These are phyloP conservation scores for Solanum phureja DNA, from an alignment of 257 asterid species.

Conservation along the genomic window DNA sequence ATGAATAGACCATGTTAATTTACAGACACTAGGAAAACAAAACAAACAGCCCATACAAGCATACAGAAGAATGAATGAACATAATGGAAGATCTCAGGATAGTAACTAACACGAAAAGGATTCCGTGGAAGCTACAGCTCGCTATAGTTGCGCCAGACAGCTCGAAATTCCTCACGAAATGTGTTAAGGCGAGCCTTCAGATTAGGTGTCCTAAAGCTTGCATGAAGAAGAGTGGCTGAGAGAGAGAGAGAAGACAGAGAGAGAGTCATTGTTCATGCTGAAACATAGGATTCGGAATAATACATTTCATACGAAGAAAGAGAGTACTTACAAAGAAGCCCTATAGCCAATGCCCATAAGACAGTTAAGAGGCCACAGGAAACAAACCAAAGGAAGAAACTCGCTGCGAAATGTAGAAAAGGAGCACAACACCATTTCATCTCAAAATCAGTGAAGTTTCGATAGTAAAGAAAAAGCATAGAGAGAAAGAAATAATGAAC, in stretches of 20 bases:
- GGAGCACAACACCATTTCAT: not conserved
- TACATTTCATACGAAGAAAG: not conserved
- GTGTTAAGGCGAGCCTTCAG: slow-evolving; percentile 94
- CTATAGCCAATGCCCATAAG: slow-evolving; percentile 53
- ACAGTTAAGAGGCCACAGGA: slow-evolving; percentile 69
- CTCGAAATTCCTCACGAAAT: slow-evolving; percentile 93
- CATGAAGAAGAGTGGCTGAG: slow-evolving; percentile 71
- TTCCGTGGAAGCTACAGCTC: slow-evolving; percentile 45
- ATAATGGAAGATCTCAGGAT: not conserved
- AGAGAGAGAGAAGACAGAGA: slow-evolving; percentile 2
- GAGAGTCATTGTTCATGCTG: not conserved
- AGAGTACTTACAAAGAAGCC: slow-evolving; percentile 58
- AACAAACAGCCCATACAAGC: not conserved
- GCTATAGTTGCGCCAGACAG: slow-evolving; percentile 94
- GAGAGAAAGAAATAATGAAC: not conserved
- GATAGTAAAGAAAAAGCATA: not conserved
- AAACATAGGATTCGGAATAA: not conserved
- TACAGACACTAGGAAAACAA: not conserved
- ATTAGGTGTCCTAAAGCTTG: slow-evolving; percentile 96
- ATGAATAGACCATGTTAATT: not conserved
- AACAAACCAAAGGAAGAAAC: slow-evolving; percentile 72
- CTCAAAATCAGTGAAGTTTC: not conserved
- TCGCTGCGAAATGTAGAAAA: slow-evolving; percentile 34
- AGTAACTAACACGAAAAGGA: slow-evolving; percentile 16
- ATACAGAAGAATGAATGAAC: not conserved